A percentile compares a stretch with the other conserved stretches of the same genome.
These are phyloP conservation scores for Xylaria sp. DNA, from an alignment of 2,329 filamentous ascomycete species.

Conservation along the genomic window DNA sequence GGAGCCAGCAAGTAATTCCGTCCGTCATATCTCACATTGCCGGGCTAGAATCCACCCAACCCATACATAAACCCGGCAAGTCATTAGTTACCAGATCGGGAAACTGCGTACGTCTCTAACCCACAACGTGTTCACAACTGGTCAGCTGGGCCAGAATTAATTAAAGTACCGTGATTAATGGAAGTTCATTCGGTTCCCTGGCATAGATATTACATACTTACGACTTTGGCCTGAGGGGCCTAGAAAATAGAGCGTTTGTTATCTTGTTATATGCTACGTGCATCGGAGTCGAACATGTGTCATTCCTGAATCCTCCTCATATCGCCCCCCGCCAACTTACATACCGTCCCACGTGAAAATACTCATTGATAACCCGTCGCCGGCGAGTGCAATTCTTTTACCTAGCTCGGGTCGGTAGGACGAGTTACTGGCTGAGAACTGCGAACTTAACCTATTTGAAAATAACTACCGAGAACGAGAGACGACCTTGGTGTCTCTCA, in stretches of 20 bases:
- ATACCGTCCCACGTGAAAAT: background rate
- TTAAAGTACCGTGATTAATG: background rate
- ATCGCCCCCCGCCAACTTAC: background rate
- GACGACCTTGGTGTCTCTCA: background rate
- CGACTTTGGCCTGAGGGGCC: background rate
- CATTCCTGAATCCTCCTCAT: background rate
- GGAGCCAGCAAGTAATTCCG: background rate
- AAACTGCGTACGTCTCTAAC: background rate
- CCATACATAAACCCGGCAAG: conserved; percentile 4
- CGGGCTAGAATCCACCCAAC: background rate
- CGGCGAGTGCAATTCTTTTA: background rate
- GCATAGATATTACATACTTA: too few species aligned
- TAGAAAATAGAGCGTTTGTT: background rate
- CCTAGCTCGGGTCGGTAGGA: too few species aligned
- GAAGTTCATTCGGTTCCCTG: background rate
- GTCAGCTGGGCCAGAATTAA: background rate
- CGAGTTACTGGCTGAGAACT: too few species aligned
- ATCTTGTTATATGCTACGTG: background rate
- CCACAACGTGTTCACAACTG: conserved; percentile 29
- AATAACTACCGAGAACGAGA: background rate
- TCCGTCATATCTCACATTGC: background rate
- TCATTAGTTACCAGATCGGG: conserved; percentile 14
- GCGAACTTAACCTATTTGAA: too few species aligned
- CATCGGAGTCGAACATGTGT: background rate
- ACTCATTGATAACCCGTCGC: background rate